Evolutionary conservation across 192 early-diverging fungal species (phyloP).

Genomic region (Mortierella hygrophila): DNA sequence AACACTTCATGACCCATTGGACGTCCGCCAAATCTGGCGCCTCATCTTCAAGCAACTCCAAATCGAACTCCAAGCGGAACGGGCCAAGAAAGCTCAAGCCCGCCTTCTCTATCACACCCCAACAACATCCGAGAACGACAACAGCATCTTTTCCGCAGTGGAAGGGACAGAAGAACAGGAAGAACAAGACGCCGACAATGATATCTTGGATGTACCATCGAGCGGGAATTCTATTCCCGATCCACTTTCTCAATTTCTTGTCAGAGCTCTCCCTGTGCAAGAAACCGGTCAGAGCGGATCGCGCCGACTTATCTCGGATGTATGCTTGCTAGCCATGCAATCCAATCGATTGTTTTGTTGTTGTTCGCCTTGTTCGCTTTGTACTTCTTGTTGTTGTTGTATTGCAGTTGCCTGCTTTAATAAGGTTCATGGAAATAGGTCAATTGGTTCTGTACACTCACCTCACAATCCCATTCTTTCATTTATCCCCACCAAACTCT

Average conservation of each 20-base stretch:
- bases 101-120: neutral
- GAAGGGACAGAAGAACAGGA: neutral
- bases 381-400: neutral
- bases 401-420: neutral
- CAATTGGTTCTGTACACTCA: neutral
- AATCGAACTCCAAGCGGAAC: conserved; percentile 23
- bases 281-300: conserved; percentile 16
- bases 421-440: neutral
- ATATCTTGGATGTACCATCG: neutral
- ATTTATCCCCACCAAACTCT: neutral
- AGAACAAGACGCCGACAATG: neutral
- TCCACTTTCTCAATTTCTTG: conserved; percentile 9
- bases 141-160: neutral
- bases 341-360: neutral
- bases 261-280: neutral
- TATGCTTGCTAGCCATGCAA: neutral
- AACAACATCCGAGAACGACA: neutral
- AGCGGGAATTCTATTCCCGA: neutral
- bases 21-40: conserved; percentile 29
- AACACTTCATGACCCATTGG: conserved; percentile 2
- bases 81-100: conserved; percentile 1
- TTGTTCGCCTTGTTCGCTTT: neutral
- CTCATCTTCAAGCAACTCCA: conserved; percentile 34
- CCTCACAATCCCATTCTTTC: neutral
- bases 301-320: conserved; percentile 40